These are phyloP conservation scores for Chrysoporthe cubensis DNA, from an alignment of 2,329 filamentous ascomycete genomes.

Conservation along the genomic window DNA sequence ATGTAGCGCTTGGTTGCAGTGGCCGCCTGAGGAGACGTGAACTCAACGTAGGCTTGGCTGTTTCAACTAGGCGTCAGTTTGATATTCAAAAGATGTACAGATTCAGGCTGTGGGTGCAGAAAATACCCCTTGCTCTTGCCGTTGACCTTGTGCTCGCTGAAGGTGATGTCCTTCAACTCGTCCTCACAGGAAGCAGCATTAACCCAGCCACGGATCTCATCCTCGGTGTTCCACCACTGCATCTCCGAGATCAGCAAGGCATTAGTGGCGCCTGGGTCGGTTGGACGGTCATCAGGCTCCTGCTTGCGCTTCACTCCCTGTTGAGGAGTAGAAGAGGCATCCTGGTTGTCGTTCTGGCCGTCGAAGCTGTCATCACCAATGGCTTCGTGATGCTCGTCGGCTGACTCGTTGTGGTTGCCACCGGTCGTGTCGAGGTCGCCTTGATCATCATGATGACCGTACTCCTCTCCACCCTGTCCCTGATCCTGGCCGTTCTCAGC, in stretches of 20 bases:
- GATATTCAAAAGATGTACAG: no score
- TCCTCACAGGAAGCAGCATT: conserved; percentile 79
- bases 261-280: conserved; percentile 64
- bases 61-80: conserved; percentile 20
- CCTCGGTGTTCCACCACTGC: conserved; percentile 96
- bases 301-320: conserved; percentile 66
- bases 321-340: conserved; percentile 38
- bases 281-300: conserved; percentile 60
- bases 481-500: conserved; percentile 34
- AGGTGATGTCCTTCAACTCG: conserved; percentile 89
- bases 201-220: conserved; percentile 88
- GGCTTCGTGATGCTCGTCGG: conserved; percentile 42
- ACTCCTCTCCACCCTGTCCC: conserved; percentile 45
- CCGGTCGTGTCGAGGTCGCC: conserved; percentile 42
- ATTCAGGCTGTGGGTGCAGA: not conserved
- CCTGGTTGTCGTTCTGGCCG: conserved; percentile 44
- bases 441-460: conserved; percentile 47
- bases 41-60: conserved; percentile 82
- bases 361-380: conserved; percentile 29
- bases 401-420: conserved; percentile 42
- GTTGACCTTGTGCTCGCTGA: conserved; percentile 98
- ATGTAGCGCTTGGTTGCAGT: conserved; percentile 84
- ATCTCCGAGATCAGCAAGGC: conserved; percentile 88
- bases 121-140: conserved; percentile 95
- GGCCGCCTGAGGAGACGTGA: conserved; percentile 80